Base-by-base conservation (phyloP, 2,329 filamentous ascomycete species). In the Alternaria brassicicola region DNA sequence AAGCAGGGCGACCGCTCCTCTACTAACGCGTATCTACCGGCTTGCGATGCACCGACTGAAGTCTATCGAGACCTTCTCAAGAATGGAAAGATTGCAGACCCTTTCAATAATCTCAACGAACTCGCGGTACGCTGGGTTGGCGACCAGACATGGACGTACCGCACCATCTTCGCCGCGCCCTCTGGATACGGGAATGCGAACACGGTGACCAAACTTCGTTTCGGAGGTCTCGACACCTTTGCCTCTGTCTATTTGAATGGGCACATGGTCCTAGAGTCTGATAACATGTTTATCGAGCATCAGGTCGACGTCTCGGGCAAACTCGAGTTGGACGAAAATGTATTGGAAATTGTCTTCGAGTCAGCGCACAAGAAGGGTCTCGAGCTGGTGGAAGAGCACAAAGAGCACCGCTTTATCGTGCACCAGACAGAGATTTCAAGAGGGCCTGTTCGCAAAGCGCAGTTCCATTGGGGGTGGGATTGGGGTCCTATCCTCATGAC, bases 141-240 rank as follows among this genome's bases (percentile, higher is more conserved):
- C 26, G 79, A 83, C 55, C 75, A 79, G 59, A 70, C 74, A 15
- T 83, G 81, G 81, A 79, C 75, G 17, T 83, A 83, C 67, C 74
- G 68, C 7, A 62, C 55, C 10, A 56, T 23, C 1, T 65, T 65
- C 59, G 71, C 75, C 42, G 68, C 65, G 15, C 68, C 82, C 13
- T 75, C 78, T 4, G 31, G 65, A 1, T 53, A 78, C n/a, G 51
- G 55, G 13, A 30, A 52, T 23, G 52, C 65, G 2, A 60, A 68
- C 21, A 57, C 71, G 28, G 67, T 71, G 17, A 67, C 78, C 9
- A 80, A 84, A 13, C 76, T 89, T 6, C 83, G 85, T 4, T 88
- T 89, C 53, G 82, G 88, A 62, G 87, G 87, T 0, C 80, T 89
- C 1, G 87, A 89, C 66, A 89, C 87, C 0, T 88, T 86, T 61